These are phyloP conservation scores for Penicillium sp. DNA, from an alignment of 2,329 filamentous ascomycete species.

Conservation along the genomic window DNA sequence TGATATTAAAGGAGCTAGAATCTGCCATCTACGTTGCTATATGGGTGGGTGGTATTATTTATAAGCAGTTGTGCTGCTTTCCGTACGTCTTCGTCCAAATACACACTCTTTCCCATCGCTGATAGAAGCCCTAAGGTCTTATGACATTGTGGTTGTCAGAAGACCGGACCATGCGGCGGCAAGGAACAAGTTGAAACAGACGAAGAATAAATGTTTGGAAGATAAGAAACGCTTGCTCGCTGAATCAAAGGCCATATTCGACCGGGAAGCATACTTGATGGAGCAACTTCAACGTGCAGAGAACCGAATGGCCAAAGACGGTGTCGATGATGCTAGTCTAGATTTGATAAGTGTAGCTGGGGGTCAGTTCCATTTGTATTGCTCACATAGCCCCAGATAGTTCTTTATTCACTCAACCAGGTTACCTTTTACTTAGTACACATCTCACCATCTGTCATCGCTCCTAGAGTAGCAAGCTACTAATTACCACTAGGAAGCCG, in stretches of 20 bases:
- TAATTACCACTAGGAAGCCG: too few relatives aligned
- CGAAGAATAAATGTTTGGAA: neutral
- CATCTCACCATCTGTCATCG: too few relatives aligned
- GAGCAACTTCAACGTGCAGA: neutral
- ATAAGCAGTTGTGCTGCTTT: neutral
- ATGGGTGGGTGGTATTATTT: too few relatives aligned
- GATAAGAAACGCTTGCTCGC: neutral
- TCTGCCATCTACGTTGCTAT: neutral
- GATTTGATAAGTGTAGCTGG: too few relatives aligned
- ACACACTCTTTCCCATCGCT: neutral
- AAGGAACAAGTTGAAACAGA: neutral
- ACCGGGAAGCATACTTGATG: neutral
- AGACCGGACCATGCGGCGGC: fast-evolving
- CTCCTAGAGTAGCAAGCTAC: too few relatives aligned
- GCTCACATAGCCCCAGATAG: too few relatives aligned
- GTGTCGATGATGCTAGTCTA: neutral
- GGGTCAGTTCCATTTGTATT: too few relatives aligned
- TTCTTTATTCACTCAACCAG: too few relatives aligned
- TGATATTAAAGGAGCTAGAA: neutral
- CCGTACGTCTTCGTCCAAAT: neutral
- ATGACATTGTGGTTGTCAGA: neutral
- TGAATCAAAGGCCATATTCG: neutral
- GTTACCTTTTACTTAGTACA: too few relatives aligned
- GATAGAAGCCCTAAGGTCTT: neutral
- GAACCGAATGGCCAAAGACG: neutral